These are phyloP conservation scores for Hortiboletus campestris DNA, from an alignment of 768 basidiomycete species.

Conservation along the genomic window DNA sequence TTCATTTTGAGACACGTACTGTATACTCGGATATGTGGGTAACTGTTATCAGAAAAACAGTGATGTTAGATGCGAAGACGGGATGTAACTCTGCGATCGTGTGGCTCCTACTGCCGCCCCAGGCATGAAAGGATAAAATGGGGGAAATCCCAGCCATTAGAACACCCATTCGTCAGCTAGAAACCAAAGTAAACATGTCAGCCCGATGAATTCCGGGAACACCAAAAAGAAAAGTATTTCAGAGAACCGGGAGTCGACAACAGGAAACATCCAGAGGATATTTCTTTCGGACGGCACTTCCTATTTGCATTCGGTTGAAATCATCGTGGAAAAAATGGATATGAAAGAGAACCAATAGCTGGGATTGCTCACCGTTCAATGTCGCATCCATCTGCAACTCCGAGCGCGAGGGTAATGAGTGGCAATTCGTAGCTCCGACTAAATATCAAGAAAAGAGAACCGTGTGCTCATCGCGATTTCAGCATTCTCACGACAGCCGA, in stretches of 20 bases:
- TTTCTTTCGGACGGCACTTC: conserved; percentile 37
- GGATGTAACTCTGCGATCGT: neutral
- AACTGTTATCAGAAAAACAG: conserved; percentile 14
- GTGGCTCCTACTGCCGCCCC: neutral
- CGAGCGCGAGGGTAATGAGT: conserved; percentile 2
- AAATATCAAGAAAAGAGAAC: conserved; percentile 28
- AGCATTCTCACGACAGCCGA: conserved; percentile 39
- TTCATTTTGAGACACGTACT: conserved; percentile 13
- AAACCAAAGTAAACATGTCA: conserved; percentile 5
- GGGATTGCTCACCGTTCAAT: conserved; percentile 17
- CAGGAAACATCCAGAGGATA: conserved; percentile 21
- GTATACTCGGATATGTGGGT: conserved; percentile 6
- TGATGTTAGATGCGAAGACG: neutral
- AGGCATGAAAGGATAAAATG: too few relatives aligned
- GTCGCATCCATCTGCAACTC: neutral
- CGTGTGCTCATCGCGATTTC: conserved; percentile 27
- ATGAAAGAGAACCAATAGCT: neutral
- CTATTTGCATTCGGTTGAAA: conserved; percentile 36
- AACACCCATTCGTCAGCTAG: neutral
- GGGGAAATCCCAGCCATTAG: neutral
- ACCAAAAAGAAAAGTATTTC: conserved; percentile 14
- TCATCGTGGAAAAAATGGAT: conserved; percentile 22
- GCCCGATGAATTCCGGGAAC: neutral
- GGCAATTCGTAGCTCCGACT: conserved; percentile 30
- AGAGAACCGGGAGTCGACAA: conserved; percentile 37